Conservation (phyloP, 306 rosid genomes). For the Lathyrus oleraceus region DNA sequence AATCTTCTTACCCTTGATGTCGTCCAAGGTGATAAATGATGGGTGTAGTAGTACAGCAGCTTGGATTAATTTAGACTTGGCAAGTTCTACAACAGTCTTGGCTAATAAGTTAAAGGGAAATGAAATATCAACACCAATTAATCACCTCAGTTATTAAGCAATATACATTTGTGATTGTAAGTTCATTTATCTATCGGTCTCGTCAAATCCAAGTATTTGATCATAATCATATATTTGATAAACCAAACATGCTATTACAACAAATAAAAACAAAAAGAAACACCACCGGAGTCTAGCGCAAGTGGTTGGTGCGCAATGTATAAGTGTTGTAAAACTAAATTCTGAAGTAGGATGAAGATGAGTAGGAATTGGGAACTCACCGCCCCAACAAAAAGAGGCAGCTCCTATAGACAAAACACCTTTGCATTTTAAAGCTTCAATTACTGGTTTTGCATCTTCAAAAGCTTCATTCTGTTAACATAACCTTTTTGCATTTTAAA, state of each 20-base stretch:
- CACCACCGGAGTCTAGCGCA: too few species aligned
- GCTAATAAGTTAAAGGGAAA: slow-evolving; percentile 35
- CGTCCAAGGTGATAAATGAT: slow-evolving; percentile 55
- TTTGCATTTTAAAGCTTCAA: slow-evolving; percentile 56
- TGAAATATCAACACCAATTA: not conserved
- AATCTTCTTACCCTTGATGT: slow-evolving; percentile 53
- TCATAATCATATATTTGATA: not conserved
- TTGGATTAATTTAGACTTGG: slow-evolving; percentile 41
- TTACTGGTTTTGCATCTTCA: slow-evolving; percentile 53
- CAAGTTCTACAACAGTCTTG: slow-evolving; percentile 61
- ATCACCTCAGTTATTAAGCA: not conserved
- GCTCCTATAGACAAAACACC: slow-evolving; percentile 62
- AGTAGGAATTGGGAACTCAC: slow-evolving; percentile 38
- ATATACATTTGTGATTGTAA: not conserved
- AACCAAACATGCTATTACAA: not conserved
- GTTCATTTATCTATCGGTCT: not conserved
- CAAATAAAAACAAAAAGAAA: not conserved
- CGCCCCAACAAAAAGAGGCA: slow-evolving; percentile 81
- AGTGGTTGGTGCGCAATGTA: not conserved
- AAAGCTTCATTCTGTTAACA: slow-evolving; percentile 52
- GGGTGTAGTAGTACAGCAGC: slow-evolving; percentile 66
- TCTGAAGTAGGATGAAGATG: not conserved
- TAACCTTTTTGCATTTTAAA: slow-evolving; percentile 47
- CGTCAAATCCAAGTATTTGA: not conserved
- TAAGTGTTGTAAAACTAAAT: not conserved